Evolutionary conservation across 108 stramenopile genomes (phyloP), one percentile per base, ranked within the genome.

Genomic region (Fistulifera solaris): DNA sequence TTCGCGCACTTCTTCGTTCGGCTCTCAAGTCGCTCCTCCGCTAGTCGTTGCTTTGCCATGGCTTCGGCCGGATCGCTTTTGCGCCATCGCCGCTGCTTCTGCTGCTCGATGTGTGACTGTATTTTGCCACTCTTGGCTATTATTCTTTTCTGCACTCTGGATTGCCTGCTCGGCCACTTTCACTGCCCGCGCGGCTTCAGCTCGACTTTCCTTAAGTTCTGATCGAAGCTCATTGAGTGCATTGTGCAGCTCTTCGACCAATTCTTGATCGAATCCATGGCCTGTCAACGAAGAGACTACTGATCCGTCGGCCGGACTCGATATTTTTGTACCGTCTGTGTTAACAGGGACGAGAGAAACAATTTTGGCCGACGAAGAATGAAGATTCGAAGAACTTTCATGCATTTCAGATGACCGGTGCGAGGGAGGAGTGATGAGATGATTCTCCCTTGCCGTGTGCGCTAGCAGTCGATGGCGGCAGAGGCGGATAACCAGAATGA

Each of bases 161-260:
- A 92, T 92, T 27, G 90, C 90, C 63, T 92, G 90, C 59, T 92
- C 90, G 22, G 90, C 90, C 12, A 92, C 86, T 55, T 92, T 92
- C 48, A 92, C 90, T 13, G 90, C 90, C 39, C 90, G 67, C 1
- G 86, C 77, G 1, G 90, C 90, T 55, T 92, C 90, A 25, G 86
- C 86, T 22, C 90, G 79, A 46, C 72, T 74, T 47, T 82, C 90
- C 22, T 87, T 84, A n/a, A 92, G 68, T 51, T 92, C 90, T 5
- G 73, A 58, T 40, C 78, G 63, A 35, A 92, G 59, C 49, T 74
- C 78, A 15, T 69, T 82, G 14, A 92, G 62, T 22, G 86, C 90
- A 50, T 83, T 67, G 46, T 92, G 90, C 28, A 92, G 56, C 50
- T 92, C 90, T 66, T 92, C 90, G 22, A 92, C 86, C 38, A 92